These are phyloP conservation scores for Stagonosporopsis chrysanthemi DNA, from an alignment of 2,329 filamentous ascomycete species.

Conservation along the genomic window DNA sequence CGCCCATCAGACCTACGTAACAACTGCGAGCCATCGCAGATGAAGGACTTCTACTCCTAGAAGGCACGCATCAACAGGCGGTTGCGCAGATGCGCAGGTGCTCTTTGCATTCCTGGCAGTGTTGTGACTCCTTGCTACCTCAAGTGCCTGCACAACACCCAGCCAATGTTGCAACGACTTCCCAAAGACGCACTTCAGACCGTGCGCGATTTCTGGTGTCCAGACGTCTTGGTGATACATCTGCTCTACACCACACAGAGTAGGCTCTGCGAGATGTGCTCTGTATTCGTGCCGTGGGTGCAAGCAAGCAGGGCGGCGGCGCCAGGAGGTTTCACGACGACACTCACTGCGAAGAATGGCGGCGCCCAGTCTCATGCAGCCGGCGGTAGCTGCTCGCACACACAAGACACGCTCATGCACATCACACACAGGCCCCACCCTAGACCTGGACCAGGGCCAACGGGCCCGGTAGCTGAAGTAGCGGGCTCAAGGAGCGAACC, in stretches of 20 bases:
- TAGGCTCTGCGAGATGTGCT: background rate
- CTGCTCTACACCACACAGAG: background rate
- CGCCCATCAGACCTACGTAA: background rate
- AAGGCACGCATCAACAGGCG: background rate
- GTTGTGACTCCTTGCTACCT: background rate
- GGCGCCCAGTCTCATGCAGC: background rate
- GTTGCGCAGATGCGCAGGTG: background rate
- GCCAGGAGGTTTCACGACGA: background rate
- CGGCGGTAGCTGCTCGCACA: constrained; percentile 5
- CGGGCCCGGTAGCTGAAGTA: constrained; percentile 18
- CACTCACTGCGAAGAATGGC: background rate
- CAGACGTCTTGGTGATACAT: background rate
- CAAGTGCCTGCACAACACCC: background rate
- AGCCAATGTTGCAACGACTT: background rate
- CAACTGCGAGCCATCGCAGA: background rate
- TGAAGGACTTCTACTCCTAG: background rate
- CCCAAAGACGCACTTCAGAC: background rate
- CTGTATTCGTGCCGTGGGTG: background rate
- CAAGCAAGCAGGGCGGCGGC: background rate
- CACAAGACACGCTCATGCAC: constrained; percentile 21
- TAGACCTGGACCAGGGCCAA: constrained; percentile 5
- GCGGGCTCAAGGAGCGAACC: constrained; percentile 13
- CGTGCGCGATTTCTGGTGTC: background rate
- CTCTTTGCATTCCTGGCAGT: background rate
- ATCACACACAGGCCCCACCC: constrained; percentile 24